Evolutionary conservation across 129 eudicot genomes (phyloP).

Genomic region (Logfia minima): DNA sequence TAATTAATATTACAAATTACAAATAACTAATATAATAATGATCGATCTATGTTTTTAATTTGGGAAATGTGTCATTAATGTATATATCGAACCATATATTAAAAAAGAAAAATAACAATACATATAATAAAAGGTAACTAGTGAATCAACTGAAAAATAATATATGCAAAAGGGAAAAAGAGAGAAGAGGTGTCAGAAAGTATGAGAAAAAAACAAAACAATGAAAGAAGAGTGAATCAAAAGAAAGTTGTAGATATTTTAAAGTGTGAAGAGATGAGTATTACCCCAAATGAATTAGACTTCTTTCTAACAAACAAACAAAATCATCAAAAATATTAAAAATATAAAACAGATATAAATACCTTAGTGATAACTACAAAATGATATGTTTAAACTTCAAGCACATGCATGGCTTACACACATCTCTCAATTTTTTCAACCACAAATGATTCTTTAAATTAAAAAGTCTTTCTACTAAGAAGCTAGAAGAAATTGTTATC

Average conservation of each 20-base stretch:
- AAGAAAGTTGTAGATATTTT: not conserved
- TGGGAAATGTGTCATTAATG: no score
- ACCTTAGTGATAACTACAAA: conserved; percentile 19
- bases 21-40: no score
- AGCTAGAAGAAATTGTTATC: no score
- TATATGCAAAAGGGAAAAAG: not conserved
- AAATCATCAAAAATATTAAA: not conserved
- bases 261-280: not conserved
- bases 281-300: not conserved
- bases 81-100: no score
- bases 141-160: not conserved
- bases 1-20: no score
- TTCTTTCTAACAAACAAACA: conserved; percentile 8
- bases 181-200: not conserved
- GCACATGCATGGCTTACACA: no score
- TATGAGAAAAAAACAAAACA: not conserved
- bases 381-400: not conserved
- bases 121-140: not conserved
- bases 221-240: not conserved
- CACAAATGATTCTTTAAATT: no score
- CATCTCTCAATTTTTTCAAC: no score
- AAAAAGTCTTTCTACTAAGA: no score
- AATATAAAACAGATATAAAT: not conserved
- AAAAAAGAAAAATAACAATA: not conserved
- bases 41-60: no score